Conservation (phyloP, 2,329 filamentous ascomycete genomes). For the Tolypocladium ophioglossoides region DNA sequence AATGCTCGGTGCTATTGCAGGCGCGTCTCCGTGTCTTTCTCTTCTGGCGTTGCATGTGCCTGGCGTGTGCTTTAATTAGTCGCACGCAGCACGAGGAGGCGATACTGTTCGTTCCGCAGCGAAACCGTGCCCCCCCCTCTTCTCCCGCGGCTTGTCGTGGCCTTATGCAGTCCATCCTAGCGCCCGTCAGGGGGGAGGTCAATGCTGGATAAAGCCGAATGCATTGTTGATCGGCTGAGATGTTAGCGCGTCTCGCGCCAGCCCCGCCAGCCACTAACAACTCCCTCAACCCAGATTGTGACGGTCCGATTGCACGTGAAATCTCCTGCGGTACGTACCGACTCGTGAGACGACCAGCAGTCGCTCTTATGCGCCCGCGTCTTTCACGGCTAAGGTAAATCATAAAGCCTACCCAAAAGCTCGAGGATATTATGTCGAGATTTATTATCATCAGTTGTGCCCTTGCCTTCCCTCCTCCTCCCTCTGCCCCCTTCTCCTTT, state of each 20-base stretch:
- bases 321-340: neutral
- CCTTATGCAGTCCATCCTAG: neutral
- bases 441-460: neutral
- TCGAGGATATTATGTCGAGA: conserved; percentile 1
- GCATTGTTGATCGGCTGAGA: neutral
- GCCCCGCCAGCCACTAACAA: neutral
- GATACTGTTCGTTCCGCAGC: neutral
- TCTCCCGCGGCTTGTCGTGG: neutral
- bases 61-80: neutral
- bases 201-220: neutral
- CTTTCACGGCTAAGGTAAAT: neutral
- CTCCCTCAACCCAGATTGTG: conserved; percentile 3
- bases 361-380: neutral
- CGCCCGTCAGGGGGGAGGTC: neutral
- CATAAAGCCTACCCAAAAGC: neutral
- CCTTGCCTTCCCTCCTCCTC: neutral
- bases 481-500: neutral
- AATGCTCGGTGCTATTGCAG: neutral
- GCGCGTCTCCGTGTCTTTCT: conserved; percentile 2
- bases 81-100: neutral
- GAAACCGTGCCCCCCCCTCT: neutral
- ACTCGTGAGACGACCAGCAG: neutral
- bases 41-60: conserved; percentile 4
- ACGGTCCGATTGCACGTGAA: conserved; percentile 1
- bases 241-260: neutral